A percentile compares a stretch with the other conserved stretches of the same genome.
phyloP scores from a whole-genome alignment of 2,329 filamentous ascomycete species.

The Bipolaris oryzae region DNA sequence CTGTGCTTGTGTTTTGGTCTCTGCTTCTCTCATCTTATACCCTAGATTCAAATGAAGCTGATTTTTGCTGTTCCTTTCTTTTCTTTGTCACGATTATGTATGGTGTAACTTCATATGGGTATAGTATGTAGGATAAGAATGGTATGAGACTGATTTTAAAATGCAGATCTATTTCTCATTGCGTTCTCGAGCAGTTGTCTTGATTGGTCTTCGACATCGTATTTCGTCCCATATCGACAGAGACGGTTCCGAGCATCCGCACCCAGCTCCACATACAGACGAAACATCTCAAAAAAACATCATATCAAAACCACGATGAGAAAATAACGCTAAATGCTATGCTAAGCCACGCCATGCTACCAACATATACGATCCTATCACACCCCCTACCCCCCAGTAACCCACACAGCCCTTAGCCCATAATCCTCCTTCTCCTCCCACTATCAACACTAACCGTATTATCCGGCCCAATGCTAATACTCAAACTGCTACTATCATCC shows the following conservation, averaged over 20 bases:
- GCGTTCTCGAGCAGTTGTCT: too few species aligned
- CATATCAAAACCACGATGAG: too few species aligned
- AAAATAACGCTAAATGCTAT: conserved; percentile 8
- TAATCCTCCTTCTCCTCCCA: conserved; percentile 39
- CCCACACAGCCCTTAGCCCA: conserved; percentile 22
- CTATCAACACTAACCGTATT: conserved; percentile 49
- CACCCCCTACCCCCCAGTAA: neutral
- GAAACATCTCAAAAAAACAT: neutral
- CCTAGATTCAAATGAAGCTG: conserved; percentile 19
- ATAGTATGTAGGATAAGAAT: neutral
- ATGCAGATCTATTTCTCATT: too few species aligned
- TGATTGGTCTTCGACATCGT: too few species aligned
- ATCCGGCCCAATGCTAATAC: conserved; percentile 47
- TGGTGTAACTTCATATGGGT: neutral
- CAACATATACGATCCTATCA: conserved; percentile 1
- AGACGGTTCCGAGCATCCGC: neutral
- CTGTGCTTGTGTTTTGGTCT: neutral
- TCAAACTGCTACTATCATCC: conserved; percentile 43
- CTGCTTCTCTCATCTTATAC: conserved; percentile 18
- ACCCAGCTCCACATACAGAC: neutral
- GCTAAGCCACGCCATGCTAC: conserved; percentile 16
- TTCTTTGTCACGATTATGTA: neutral
- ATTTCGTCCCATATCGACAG: neutral
- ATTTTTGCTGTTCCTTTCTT: neutral
- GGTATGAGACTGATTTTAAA: neutral